Evolutionary conservation across 805 yeast species (phyloP), one percentile per base, ranked within the genome.

Genomic region (Cyberlindnera japonica): DNA sequence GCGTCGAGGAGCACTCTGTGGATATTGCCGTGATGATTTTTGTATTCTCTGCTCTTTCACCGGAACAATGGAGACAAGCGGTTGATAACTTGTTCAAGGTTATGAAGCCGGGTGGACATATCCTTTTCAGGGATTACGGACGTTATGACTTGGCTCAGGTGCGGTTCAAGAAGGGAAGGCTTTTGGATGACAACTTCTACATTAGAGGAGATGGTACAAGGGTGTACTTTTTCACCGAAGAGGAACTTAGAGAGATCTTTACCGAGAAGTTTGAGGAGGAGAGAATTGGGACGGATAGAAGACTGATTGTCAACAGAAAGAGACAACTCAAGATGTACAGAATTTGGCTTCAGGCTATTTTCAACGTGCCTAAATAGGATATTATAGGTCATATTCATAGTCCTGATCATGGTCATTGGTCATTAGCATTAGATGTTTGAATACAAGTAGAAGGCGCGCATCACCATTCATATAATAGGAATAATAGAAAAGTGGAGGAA

Each of bases 151-250:
- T 93, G 62, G 96, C 99, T 0, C 99, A 93, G 59, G 83, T 93
- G 40, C 67, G 99, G 53, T 89, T 91, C 69, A 93, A 93, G 64
- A 85, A 84, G 60, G 83, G 86, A 35, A 75, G 98, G 53, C 64
- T 87, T 20, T 62, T 93, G 40, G 96, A 87, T 40, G 97, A 91
- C 41, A 90, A 93, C 62, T 93, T 93, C 58, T 93, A 93, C 63
- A 88, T 90, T 27, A 77, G 99, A 56, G 99, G 99, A 27, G 99
- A 93, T 60, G 99, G 99, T 35, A 93, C 99, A 0, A 72, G 99
- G 52, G 99, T 93, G 11, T 93, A 93, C 61, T 93, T 93, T 67
- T 93, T 93, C 68, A 87, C 96, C 2, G 98, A 91, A 59, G 95
- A 91, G 44, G 96, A 93, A 64, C 63, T 91, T 43, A 70, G 85